A percentile compares a stretch with the other conserved stretches of the same genome.
phyloP scores from a whole-genome alignment of 2,329 filamentous ascomycete species.

The Hymenoscyphus fructigenus region DNA sequence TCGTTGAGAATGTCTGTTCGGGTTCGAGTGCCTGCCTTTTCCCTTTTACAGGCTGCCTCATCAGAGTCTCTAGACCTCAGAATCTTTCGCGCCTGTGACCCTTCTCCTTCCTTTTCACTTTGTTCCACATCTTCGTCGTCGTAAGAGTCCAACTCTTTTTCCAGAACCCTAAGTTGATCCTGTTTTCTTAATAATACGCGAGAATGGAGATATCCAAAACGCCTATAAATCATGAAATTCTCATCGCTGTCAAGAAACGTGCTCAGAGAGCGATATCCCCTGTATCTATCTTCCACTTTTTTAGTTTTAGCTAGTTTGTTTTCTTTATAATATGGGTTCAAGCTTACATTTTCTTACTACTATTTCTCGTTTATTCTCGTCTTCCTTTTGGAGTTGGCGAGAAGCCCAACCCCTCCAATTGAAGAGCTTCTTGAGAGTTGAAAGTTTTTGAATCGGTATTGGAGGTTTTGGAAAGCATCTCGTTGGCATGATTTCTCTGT shows the following conservation, averaged over 20 bases:
- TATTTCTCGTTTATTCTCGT: not conserved
- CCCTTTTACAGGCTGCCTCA: constrained; percentile 2
- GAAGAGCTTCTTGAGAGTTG: not conserved
- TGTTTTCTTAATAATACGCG: constrained; percentile 36
- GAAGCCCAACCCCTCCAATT: not conserved
- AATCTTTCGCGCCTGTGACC: not conserved
- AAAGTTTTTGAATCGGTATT: not conserved
- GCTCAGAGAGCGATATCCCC: constrained; percentile 41
- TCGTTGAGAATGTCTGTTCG: constrained; percentile 18
- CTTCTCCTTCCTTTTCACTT: not conserved
- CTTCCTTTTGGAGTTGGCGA: not conserved
- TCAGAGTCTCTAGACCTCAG: constrained; percentile 15
- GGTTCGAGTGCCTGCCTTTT: not conserved
- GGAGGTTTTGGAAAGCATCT: not conserved
- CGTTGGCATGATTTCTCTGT: not conserved
- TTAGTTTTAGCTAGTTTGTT: not conserved
- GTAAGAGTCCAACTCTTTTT: constrained; percentile 23
- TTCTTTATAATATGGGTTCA: not conserved
- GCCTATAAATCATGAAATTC: constrained; percentile 42
- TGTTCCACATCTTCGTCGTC: constrained; percentile 19
- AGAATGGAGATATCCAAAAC: constrained; percentile 43
- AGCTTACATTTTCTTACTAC: constrained; percentile 7
- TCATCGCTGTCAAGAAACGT: constrained; percentile 44
- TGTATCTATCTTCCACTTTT: constrained; percentile 21
- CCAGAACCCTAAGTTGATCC: constrained; percentile 25